A percentile compares a stretch with the other conserved stretches of the same genome.
Conservation (phyloP, 768 basidiomycete genomes). For the Galerina sulciceps region DNA sequence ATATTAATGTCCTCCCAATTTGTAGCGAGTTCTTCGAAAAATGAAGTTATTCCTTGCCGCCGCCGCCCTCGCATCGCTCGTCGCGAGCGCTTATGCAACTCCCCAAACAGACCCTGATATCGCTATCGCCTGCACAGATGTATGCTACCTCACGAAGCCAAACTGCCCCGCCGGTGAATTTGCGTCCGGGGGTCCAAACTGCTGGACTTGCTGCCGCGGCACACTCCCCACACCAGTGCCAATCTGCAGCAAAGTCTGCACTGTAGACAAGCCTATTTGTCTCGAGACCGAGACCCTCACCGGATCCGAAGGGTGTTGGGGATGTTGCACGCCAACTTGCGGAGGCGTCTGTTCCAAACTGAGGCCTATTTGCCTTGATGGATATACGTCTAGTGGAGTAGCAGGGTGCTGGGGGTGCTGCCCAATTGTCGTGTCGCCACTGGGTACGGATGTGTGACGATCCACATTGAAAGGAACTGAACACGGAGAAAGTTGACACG, state of each 20-base stretch:
- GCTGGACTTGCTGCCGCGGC: not conserved
- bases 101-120: no score
- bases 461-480: no score
- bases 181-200: not conserved
- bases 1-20: no score
- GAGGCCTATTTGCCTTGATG: constrained; percentile 4
- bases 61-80: not conserved
- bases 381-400: not conserved
- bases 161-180: not conserved
- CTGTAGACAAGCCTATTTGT: not conserved
- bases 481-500: no score
- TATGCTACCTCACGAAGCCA: not conserved
- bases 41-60: not conserved
- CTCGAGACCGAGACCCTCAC: not conserved
- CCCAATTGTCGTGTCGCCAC: not conserved
- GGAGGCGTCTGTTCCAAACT: not conserved
- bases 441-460: no score
- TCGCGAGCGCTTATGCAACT: not conserved
- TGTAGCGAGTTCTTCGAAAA: no score
- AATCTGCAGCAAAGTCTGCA: not conserved
- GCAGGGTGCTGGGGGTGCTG: constrained; percentile 13
- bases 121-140: not conserved
- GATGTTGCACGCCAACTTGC: constrained; percentile 7
- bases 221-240: not conserved
- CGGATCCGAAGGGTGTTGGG: constrained; percentile 2